phyloP scores from a whole-genome alignment of 1,284 basidiomycete species.

The Schizopora paradoxa region DNA sequence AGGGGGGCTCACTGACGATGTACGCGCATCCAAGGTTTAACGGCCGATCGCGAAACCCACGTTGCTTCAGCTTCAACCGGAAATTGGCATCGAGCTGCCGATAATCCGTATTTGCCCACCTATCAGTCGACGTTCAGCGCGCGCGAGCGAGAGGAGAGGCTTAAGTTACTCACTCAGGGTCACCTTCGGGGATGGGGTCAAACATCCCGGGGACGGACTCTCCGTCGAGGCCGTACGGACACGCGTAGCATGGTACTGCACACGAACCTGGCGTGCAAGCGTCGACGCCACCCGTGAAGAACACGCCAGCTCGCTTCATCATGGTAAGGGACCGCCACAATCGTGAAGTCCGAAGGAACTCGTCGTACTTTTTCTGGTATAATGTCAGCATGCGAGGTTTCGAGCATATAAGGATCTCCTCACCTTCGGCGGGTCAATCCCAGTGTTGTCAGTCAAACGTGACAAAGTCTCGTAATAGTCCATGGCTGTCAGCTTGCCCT shows the following conservation, averaged over 20 bases:
- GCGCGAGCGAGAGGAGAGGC: not conserved
- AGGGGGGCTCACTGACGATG: not conserved
- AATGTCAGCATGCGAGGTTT: not conserved
- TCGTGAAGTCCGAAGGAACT: not conserved
- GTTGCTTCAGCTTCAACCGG: slow-evolving; percentile 2
- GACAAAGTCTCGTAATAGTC: not conserved
- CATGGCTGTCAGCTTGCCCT: not conserved
- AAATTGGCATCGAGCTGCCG: slow-evolving; percentile 4
- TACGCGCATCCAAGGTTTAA: not conserved
- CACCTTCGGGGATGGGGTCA: not conserved
- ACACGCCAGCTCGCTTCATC: slow-evolving; percentile 2
- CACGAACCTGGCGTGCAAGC: not conserved
- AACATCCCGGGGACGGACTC: not conserved
- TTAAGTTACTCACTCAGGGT: too few species aligned
- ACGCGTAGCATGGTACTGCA: slow-evolving; percentile 2
- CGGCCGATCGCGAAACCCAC: not conserved
- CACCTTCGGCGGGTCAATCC: not conserved
- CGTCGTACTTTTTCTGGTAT: slow-evolving; percentile 1
- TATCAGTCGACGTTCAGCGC: not conserved
- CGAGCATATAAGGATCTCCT: not conserved
- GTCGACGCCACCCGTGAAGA: not conserved
- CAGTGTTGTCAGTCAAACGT: slow-evolving; percentile 3
- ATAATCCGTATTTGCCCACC: not conserved
- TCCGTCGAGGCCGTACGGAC: not conserved
- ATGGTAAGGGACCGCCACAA: not conserved